Base-by-base conservation (phyloP, 2,329 filamentous ascomycete species). In the Cladosporium sp. region DNA sequence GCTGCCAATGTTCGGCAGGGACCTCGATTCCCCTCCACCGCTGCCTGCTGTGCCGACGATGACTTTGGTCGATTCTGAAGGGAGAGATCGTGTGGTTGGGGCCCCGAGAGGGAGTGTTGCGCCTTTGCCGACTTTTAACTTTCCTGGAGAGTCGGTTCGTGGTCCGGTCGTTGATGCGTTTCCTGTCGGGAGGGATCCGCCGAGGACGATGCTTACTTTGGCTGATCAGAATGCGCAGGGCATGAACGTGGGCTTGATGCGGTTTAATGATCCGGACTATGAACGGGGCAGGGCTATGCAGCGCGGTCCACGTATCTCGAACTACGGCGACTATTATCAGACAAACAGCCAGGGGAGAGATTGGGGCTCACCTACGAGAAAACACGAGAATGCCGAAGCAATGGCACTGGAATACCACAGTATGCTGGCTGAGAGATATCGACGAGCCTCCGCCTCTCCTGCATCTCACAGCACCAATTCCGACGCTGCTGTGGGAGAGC, bases 371-470 rank as follows among this genome's bases (percentile, higher is more conserved):
- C 7, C 27, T 27, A 4, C 13, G 6, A 19, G 37, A 24, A 3
- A 9, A 7, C 20, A 41, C 7, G 13, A 30, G 2, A 50, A 55
- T 8, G 53, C 52, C 0, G 51, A 56, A 36, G 50, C 48, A 4
- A 47, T 58, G 24, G 56, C 59, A 3, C 40, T 59, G 11, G 57
- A 64, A 18, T 65, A 65, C 39, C 57, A 60, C n/a, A 48, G 51
- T 1, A 27, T 63, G n/a, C 54, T 64, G 7, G 55, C 47, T 1
- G 57, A 63, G 43, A 54, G 53, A 8, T 44, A 55, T 27, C 54
- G 52, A 34, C 52, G 54, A 19, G 37, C 52, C 27, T 54, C 48
- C 1, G 20, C 47, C 13, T 57, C 56, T 7, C 48, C 56, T 18
- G 11, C 51, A 38, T 29, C 55, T 43, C 40, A 18, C 19, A 43